phyloP scores from a whole-genome alignment of 108 stramenopile genomes.

The Phaeodactylum tricornutum region DNA sequence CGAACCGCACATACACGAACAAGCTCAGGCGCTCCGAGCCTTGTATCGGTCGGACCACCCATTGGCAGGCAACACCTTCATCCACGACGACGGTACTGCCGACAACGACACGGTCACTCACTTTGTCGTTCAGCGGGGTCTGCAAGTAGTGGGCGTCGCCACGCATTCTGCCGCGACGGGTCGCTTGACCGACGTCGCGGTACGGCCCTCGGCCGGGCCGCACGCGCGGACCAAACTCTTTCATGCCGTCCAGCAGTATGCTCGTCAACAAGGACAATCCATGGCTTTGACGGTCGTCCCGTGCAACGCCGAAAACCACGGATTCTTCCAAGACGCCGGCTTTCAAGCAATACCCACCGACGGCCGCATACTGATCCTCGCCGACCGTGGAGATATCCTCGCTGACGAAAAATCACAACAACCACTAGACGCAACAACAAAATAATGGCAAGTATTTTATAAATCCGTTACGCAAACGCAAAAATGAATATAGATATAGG shows the following conservation, averaged over 20 bases:
- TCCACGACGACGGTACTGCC: background rate
- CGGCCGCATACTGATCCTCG: too few relatives aligned
- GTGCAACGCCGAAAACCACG: too few relatives aligned
- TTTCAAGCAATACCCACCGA: too few relatives aligned
- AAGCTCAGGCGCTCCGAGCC: constrained; percentile 3
- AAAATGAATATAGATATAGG: too few relatives aligned
- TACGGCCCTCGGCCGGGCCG: constrained; percentile 42
- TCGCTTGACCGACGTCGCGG: constrained; percentile 44
- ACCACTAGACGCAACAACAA: too few relatives aligned
- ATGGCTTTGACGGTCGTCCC: too few relatives aligned
- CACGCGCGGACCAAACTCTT: constrained; percentile 13
- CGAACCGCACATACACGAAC: constrained; percentile 11
- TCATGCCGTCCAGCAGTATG: constrained; percentile 13
- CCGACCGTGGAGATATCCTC: too few relatives aligned
- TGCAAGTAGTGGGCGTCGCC: constrained; percentile 64
- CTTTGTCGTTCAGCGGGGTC: constrained; percentile 56
- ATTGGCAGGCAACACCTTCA: background rate
- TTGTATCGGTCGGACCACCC: background rate
- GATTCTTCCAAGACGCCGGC: too few relatives aligned
- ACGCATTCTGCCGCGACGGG: constrained; percentile 43
- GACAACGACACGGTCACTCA: background rate
- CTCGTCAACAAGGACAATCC: too few relatives aligned
- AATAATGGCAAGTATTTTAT: too few relatives aligned
- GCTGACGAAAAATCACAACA: too few relatives aligned
- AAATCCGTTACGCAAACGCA: too few relatives aligned